Percentiles rank a stretch among this genome's conserved stretches.
Conservation (phyloP, 495 filamentous ascomycete species). For the Podospora didyma region DNA sequence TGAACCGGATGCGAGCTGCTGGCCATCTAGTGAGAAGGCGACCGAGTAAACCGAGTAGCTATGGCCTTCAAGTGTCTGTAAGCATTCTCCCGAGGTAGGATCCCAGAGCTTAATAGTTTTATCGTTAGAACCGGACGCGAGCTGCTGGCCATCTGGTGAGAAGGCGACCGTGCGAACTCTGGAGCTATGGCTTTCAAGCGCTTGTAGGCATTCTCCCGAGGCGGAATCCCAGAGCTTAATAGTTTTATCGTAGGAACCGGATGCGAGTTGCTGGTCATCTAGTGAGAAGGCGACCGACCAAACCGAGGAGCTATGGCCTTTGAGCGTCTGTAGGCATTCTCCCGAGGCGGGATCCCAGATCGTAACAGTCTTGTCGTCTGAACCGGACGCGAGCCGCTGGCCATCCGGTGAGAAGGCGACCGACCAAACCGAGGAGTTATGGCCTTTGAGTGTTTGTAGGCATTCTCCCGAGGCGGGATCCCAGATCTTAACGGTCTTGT, state of each 20-base stretch:
- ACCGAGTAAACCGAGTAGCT: constrained; percentile 1
- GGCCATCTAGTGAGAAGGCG: constrained; percentile 5
- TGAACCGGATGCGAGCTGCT: constrained; percentile 81
- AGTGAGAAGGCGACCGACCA: constrained; percentile 1
- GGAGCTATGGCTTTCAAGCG: background rate
- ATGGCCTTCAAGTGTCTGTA: constrained; percentile 10
- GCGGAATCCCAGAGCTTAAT: background rate
- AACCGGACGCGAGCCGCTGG: constrained; percentile 2
- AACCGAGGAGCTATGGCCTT: background rate
- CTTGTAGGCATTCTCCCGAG: background rate
- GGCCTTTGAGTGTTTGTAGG: background rate
- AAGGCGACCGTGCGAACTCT: background rate
- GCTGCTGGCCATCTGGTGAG: constrained; percentile 2
- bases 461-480: background rate
- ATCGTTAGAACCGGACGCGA: background rate
- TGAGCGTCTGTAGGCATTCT: background rate
- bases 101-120: constrained; percentile 4
- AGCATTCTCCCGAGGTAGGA: background rate
- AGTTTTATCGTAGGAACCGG: background rate
- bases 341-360: background rate
- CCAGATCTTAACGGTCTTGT: constrained; percentile 88
- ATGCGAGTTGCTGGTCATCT: constrained; percentile 1
- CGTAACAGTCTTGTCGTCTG: background rate
- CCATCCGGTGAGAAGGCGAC: constrained; percentile 1
- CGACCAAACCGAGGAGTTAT: background rate